A percentile compares a stretch with the other conserved stretches of the same genome.
These are phyloP conservation scores for Aspergillus arachidicola DNA, from an alignment of 2,329 filamentous ascomycete genomes.

Conservation along the genomic window DNA sequence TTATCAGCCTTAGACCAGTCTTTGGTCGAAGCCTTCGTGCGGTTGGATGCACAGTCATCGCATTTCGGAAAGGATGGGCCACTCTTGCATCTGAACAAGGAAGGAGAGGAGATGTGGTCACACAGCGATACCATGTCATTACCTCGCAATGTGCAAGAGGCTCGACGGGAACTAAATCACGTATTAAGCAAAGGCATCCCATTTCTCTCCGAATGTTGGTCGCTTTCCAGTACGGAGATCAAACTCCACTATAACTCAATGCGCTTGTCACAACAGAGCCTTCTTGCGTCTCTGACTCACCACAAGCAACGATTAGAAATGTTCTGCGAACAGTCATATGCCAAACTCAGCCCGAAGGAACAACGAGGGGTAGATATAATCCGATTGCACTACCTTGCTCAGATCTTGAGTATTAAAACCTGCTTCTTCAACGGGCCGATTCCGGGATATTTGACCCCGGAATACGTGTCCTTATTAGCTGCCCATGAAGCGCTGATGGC, in stretches of 20 bases:
- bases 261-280: not conserved
- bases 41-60: slow-evolving; percentile 2
- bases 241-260: not conserved
- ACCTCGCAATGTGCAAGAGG: not conserved
- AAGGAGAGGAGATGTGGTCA: not conserved
- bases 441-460: not conserved
- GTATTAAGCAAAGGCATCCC: not conserved
- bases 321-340: not conserved
- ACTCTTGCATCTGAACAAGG: not conserved
- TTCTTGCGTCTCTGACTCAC: not conserved
- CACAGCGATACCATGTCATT: too few species aligned
- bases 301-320: not conserved
- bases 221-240: not conserved
- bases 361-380: slow-evolving; percentile 1
- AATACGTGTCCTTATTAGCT: not conserved
- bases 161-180: not conserved
- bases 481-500: not conserved
- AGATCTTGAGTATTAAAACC: slow-evolving; percentile 6
- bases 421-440: not conserved
- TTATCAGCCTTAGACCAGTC: not conserved
- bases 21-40: slow-evolving; percentile 4
- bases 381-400: slow-evolving; percentile 1
- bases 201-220: not conserved
- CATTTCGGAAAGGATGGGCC: not conserved
- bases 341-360: not conserved